A percentile compares a stretch with the other conserved stretches of the same genome.
Evolutionary conservation across 306 rosid genomes (phyloP).

Genomic region (Herpetospermum pedunculosum): DNA sequence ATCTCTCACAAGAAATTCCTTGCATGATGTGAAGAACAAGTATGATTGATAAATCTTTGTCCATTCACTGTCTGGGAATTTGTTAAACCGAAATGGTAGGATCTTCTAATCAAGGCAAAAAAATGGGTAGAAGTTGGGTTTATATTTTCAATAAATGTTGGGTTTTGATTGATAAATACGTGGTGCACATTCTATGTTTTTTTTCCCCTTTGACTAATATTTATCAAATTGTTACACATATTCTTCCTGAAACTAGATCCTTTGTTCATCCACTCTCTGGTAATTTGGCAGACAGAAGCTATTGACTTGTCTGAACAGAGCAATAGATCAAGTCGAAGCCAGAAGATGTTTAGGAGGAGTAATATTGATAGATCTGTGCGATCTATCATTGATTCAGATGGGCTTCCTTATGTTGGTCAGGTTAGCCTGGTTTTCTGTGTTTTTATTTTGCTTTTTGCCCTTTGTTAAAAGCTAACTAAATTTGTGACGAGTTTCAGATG

Average conservation of each 20-base stretch:
- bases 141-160: too few relatives aligned
- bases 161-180: not conserved
- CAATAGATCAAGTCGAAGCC: constrained; percentile 19
- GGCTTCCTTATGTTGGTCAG: constrained; percentile 99
- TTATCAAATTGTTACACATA: not conserved
- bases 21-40: not conserved
- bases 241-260: not conserved
- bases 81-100: not conserved
- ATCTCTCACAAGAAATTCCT: not conserved
- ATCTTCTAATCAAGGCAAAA: not conserved
- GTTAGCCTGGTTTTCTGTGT: constrained; percentile 28
- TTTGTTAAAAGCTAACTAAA: not conserved
- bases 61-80: not conserved
- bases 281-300: constrained; percentile 61
- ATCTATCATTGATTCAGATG: constrained; percentile 62
- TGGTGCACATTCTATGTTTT: not conserved
- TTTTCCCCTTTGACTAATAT: not conserved
- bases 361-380: constrained; percentile 25
- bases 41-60: not conserved
- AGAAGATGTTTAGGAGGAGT: constrained; percentile 52
- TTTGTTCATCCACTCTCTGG: not conserved
- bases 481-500: constrained; percentile 36
- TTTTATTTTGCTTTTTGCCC: not conserved
- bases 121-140: not conserved
- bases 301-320: constrained; percentile 56